A percentile compares a stretch with the other conserved stretches of the same genome.
phyloP scores from a whole-genome alignment of 768 basidiomycete species.

The Podaxis sp. region DNA sequence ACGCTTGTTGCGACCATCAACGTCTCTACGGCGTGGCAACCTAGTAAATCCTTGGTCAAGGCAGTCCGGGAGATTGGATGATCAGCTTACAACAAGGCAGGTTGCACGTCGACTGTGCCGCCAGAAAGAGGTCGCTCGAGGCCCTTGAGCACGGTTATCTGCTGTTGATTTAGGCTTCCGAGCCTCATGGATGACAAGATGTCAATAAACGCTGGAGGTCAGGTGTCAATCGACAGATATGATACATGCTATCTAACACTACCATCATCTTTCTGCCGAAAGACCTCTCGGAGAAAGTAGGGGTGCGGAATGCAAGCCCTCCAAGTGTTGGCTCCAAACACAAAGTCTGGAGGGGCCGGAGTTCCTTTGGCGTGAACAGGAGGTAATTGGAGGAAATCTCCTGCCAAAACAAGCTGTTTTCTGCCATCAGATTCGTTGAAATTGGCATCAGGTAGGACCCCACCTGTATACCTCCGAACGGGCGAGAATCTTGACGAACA shows the following conservation, averaged over 20 bases:
- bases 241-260: constrained; percentile 1
- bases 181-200: constrained; percentile 88
- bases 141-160: constrained; percentile 49
- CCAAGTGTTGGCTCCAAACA: constrained; percentile 68
- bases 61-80: background rate
- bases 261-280: constrained; percentile 66
- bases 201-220: constrained; percentile 61
- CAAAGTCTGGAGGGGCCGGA: constrained; percentile 29
- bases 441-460: background rate
- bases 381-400: constrained; percentile 81
- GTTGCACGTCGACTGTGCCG: constrained; percentile 60
- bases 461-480: constrained; percentile 71
- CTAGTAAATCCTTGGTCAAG: constrained; percentile 29
- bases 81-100: constrained; percentile 70
- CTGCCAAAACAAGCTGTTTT: constrained; percentile 61
- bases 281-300: constrained; percentile 55
- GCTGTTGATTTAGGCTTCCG: constrained; percentile 50
- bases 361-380: constrained; percentile 48
- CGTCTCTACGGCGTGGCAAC: constrained; percentile 74
- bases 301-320: constrained; percentile 41
- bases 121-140: constrained; percentile 58
- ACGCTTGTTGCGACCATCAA: constrained; percentile 66
- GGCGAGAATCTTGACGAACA: constrained; percentile 36
- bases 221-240: background rate
- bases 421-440: background rate